Percentiles rank a stretch among this genome's conserved stretches.
These are phyloP conservation scores for Solanum dulcamara DNA, from an alignment of 257 asterid genomes.

Conservation along the genomic window DNA sequence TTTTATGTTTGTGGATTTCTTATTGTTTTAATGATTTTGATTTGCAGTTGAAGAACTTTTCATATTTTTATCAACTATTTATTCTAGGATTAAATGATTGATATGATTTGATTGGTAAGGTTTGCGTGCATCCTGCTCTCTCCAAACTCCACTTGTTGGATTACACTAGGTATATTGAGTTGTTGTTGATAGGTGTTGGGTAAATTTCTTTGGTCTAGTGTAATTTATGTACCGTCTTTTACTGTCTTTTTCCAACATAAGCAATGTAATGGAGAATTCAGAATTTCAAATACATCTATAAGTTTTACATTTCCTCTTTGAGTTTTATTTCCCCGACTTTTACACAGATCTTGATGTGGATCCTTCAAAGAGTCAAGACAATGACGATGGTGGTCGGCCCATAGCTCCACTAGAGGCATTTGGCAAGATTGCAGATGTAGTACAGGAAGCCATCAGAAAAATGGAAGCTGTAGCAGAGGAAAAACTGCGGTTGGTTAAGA, in stretches of 20 bases:
- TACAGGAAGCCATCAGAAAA: constrained; percentile 84
- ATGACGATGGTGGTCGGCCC: constrained; percentile 51
- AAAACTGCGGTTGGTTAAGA: constrained; percentile 73
- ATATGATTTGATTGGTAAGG: background rate
- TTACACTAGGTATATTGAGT: background rate
- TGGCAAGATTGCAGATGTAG: constrained; percentile 82
- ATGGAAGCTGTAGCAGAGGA: constrained; percentile 92
- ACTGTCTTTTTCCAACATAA: background rate
- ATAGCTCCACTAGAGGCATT: constrained; percentile 88
- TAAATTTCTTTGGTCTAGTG: background rate
- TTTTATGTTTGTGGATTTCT: background rate
- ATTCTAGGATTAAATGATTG: background rate
- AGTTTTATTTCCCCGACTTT: background rate
- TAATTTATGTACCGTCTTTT: background rate
- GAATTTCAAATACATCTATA: background rate
- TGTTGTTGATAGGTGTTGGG: background rate
- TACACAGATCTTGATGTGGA: constrained; percentile 65
- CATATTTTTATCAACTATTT: background rate
- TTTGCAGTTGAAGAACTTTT: background rate
- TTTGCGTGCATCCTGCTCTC: background rate
- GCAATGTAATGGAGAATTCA: background rate
- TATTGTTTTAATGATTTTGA: background rate
- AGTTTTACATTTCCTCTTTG: background rate
- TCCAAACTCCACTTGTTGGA: background rate
- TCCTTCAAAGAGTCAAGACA: constrained; percentile 44